A percentile compares a stretch with the other conserved stretches of the same genome.
These are phyloP conservation scores for Sphaerulina musiva DNA, from an alignment of 2,329 filamentous ascomycete species.

Conservation along the genomic window DNA sequence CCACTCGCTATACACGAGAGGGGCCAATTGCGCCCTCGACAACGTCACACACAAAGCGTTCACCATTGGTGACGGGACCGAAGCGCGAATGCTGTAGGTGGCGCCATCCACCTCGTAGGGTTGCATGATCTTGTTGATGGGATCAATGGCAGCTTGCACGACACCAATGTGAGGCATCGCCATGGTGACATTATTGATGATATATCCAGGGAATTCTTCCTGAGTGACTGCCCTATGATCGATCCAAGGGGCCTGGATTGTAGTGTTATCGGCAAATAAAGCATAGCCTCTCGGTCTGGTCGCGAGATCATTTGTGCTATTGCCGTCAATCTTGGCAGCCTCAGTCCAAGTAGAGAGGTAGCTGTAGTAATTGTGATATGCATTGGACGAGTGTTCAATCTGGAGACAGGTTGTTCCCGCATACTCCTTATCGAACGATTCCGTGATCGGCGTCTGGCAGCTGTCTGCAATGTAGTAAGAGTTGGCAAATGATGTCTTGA, in stretches of 20 bases:
- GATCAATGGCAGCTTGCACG: conserved; percentile 56
- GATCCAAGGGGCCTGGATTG: conserved; percentile 63
- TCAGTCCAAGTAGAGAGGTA: conserved; percentile 32
- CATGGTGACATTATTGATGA: conserved; percentile 67
- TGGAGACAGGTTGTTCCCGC: conserved; percentile 56
- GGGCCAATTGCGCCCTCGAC: conserved; percentile 51
- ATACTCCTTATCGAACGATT: conserved; percentile 35
- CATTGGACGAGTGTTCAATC: conserved; percentile 62
- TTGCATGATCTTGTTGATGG: conserved; percentile 61
- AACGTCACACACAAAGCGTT: conserved; percentile 70
- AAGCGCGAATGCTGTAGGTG: conserved; percentile 60
- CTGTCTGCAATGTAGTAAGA: conserved; percentile 46
- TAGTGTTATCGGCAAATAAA: conserved; percentile 66
- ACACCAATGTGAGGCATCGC: conserved; percentile 71
- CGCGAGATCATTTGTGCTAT: conserved; percentile 40
- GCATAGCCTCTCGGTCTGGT: conserved; percentile 55
- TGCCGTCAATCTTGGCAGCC: conserved; percentile 48
- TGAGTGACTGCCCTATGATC: conserved; percentile 52
- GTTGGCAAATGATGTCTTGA: conserved; percentile 60
- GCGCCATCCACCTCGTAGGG: conserved; percentile 57
- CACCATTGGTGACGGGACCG: conserved; percentile 62
- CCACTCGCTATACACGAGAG: conserved; percentile 60
- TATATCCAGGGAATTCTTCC: conserved; percentile 17
- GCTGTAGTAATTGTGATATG: conserved; percentile 65
- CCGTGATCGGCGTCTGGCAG: conserved; percentile 57